Conservation (phyloP, 2,329 filamentous ascomycete species). For the Penicillium digitatum region DNA sequence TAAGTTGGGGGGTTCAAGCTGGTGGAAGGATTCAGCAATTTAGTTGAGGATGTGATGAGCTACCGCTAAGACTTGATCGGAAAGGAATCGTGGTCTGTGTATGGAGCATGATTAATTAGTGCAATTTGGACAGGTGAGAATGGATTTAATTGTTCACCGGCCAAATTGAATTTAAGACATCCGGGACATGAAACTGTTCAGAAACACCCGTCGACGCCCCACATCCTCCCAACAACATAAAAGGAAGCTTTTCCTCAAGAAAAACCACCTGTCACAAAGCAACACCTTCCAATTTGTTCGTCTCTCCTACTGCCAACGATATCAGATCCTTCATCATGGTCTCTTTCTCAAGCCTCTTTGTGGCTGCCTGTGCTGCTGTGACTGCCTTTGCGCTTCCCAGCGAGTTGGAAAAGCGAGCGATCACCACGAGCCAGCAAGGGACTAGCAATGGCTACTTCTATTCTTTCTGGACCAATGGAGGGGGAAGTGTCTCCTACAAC, state of each 20-base stretch:
- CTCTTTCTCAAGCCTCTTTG: slow-evolving; percentile 24
- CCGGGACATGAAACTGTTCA: neutral
- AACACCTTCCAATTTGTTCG: neutral
- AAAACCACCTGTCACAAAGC: neutral
- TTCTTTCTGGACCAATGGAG: slow-evolving; percentile 50
- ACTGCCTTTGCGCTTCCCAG: slow-evolving; percentile 25
- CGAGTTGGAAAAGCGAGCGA: slow-evolving; percentile 16
- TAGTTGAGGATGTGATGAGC: neutral
- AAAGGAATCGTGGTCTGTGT: neutral
- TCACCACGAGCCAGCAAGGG: slow-evolving; percentile 29
- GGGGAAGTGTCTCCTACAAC: slow-evolving; percentile 44
- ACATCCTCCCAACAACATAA: slow-evolving; percentile 2
- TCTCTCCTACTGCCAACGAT: neutral
- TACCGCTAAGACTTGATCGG: neutral
- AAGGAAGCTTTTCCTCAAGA: neutral
- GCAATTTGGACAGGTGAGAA: neutral
- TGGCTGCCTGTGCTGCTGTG: slow-evolving; percentile 21
- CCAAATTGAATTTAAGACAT: slow-evolving; percentile 3
- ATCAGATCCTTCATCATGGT: slow-evolving; percentile 22
- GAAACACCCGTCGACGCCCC: neutral
- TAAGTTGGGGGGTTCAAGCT: neutral
- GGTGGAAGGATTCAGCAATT: neutral
- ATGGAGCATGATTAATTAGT: neutral
- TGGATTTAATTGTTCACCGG: slow-evolving; percentile 3
- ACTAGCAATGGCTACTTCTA: slow-evolving; percentile 47